Conservation (phyloP, 495 filamentous ascomycete species). For the Daldinia grandis region DNA sequence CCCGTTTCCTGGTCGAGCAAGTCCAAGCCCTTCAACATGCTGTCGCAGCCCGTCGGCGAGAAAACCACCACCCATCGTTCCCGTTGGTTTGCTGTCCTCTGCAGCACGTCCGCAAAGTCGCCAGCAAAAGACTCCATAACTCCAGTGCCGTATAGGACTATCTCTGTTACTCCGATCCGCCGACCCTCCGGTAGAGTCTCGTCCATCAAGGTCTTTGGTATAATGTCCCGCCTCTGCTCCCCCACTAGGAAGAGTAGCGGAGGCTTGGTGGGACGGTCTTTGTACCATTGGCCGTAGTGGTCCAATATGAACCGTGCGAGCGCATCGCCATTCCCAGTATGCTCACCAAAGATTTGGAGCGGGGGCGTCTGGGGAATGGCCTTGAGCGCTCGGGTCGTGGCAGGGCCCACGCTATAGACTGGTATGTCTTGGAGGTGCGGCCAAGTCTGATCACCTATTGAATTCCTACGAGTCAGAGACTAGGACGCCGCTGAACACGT, state of each 20-base stretch:
- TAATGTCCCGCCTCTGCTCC: constrained; percentile 85
- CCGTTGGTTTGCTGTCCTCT: constrained; percentile 49
- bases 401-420: constrained; percentile 91
- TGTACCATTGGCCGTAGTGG: constrained; percentile 66
- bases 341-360: constrained; percentile 72
- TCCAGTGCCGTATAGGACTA: constrained; percentile 85
- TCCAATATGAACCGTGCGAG: constrained; percentile 79
- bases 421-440: constrained; percentile 63
- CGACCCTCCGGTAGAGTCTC: constrained; percentile 48
- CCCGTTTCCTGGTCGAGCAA: constrained; percentile 60
- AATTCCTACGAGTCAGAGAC: constrained; percentile 29
- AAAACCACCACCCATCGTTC: constrained; percentile 90
- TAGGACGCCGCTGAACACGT: constrained; percentile 8
- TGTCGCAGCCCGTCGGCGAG: constrained; percentile 86
- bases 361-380: constrained; percentile 60
- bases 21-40: constrained; percentile 74
- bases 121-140: constrained; percentile 77
- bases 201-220: constrained; percentile 78
- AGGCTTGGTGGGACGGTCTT: constrained; percentile 56
- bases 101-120: constrained; percentile 63
- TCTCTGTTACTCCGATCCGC: constrained; percentile 73
- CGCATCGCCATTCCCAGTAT: constrained; percentile 82
- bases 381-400: constrained; percentile 77
- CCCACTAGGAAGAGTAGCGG: constrained; percentile 86
- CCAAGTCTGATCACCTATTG: constrained; percentile 47